A percentile compares a stretch with the other conserved stretches of the same genome.
These are phyloP conservation scores for Senna siamea DNA, from an alignment of 306 rosid species.

Conservation along the genomic window DNA sequence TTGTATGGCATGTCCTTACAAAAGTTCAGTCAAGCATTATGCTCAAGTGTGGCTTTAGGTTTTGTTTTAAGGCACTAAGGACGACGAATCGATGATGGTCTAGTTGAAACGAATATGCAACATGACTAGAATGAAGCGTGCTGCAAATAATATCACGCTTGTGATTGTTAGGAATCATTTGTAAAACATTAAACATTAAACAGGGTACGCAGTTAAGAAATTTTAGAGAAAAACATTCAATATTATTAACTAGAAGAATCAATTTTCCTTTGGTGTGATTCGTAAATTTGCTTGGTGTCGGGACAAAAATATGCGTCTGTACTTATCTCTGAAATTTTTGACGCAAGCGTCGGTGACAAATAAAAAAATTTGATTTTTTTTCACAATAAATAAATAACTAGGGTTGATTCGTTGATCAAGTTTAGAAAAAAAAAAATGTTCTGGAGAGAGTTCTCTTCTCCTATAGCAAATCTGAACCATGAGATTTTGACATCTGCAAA, in stretches of 20 bases:
- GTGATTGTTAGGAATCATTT: neutral
- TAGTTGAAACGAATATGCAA: too few species aligned
- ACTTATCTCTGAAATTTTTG: too few species aligned
- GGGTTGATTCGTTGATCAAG: too few species aligned
- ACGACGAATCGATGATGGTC: neutral
- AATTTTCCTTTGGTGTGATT: neutral
- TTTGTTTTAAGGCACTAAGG: conserved; percentile 2
- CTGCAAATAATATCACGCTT: neutral
- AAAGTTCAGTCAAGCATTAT: neutral
- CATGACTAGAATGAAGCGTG: neutral
- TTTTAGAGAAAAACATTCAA: too few species aligned
- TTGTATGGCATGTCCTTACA: conserved; percentile 9
- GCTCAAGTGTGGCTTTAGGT: neutral
- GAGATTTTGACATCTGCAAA: neutral
- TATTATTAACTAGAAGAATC: neutral
- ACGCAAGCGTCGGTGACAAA: neutral
- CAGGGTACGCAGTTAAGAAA: neutral
- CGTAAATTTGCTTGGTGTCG: neutral
- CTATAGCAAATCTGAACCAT: neutral
- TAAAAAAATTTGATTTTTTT: neutral
- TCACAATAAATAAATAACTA: too few species aligned
- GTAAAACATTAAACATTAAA: neutral
- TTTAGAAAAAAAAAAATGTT: neutral
- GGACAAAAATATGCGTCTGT: too few species aligned
- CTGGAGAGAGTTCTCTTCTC: neutral